Conservation (phyloP, 768 basidiomycete genomes). For the Auricularia sp. region DNA sequence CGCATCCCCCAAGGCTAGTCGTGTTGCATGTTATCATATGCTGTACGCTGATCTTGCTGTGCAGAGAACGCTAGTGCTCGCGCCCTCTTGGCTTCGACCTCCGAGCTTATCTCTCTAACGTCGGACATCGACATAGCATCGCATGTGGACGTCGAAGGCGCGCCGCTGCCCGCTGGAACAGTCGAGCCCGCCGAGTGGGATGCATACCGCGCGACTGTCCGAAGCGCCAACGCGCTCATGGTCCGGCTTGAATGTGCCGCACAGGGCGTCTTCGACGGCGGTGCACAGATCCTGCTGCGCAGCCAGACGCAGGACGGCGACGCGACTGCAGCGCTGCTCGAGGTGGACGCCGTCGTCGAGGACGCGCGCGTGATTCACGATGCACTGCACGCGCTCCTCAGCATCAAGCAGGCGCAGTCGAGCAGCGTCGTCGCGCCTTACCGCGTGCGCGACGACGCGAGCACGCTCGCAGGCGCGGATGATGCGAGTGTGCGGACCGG, state of each 20-base stretch:
- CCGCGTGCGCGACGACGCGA: neutral
- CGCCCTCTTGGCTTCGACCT: slow-evolving; percentile 25
- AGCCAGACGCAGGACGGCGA: slow-evolving; percentile 24
- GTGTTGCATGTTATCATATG: neutral
- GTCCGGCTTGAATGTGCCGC: slow-evolving; percentile 58
- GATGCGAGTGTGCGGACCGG: neutral
- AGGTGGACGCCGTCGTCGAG: neutral
- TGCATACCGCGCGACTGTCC: slow-evolving; percentile 55
- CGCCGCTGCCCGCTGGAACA: slow-evolving; percentile 36
- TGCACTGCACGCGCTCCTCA: slow-evolving; percentile 45
- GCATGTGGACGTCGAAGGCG: slow-evolving; percentile 74
- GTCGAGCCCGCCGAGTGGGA: slow-evolving; percentile 26
- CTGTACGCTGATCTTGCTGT: neutral
- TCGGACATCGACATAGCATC: slow-evolving; percentile 65
- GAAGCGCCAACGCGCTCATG: slow-evolving; percentile 55
- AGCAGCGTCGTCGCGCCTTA: neutral
- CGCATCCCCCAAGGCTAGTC: neutral
- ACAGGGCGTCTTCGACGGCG: slow-evolving; percentile 69
- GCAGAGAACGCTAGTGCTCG: slow-evolving; percentile 15
- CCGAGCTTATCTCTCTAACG: neutral
- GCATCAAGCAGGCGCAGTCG: slow-evolving; percentile 61
- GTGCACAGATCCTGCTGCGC: slow-evolving; percentile 46
- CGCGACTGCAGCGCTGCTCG: neutral
- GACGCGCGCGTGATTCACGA: neutral
- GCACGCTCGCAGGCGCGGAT: neutral